These are phyloP conservation scores for Bathelium albidoporum DNA, from an alignment of 495 filamentous ascomycete genomes.

Conservation along the genomic window DNA sequence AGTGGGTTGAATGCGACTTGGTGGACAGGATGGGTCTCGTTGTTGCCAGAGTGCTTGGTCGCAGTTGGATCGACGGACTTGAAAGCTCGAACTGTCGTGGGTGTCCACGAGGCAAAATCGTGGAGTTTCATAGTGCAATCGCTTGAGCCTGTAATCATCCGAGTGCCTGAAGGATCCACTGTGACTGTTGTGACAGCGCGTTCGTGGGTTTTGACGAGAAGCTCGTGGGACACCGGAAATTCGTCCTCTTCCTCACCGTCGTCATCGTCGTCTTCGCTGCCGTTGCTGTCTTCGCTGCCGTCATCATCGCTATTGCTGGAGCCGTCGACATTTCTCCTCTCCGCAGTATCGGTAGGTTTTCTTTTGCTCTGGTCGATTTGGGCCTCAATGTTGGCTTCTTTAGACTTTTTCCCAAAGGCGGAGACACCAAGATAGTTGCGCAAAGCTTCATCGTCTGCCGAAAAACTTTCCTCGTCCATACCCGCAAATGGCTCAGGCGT, in stretches of 20 bases:
- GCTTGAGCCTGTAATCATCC: constrained; percentile 77
- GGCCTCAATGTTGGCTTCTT: constrained; percentile 58
- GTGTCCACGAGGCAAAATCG: constrained; percentile 92
- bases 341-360: constrained; percentile 23
- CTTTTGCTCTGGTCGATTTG: constrained; percentile 74
- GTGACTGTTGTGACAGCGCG: constrained; percentile 74
- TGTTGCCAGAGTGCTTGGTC: constrained; percentile 57
- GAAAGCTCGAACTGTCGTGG: constrained; percentile 86
- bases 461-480: constrained; percentile 19
- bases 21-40: constrained; percentile 81
- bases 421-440: constrained; percentile 69
- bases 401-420: constrained; percentile 70
- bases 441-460: constrained; percentile 60
- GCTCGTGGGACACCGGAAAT: constrained; percentile 86
- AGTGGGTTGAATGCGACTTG: constrained; percentile 77
- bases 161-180: constrained; percentile 73
- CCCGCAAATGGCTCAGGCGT: background rate
- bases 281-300: constrained; percentile 43
- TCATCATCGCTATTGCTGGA: constrained; percentile 36
- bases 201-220: constrained; percentile 85
- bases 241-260: constrained; percentile 72
- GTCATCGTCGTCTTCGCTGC: constrained; percentile 47
- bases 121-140: constrained; percentile 89
- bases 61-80: constrained; percentile 79
- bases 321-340: constrained; percentile 19